These are phyloP conservation scores for Aspergillus aculeatinus DNA, from an alignment of 2,329 filamentous ascomycete genomes.

Conservation along the genomic window DNA sequence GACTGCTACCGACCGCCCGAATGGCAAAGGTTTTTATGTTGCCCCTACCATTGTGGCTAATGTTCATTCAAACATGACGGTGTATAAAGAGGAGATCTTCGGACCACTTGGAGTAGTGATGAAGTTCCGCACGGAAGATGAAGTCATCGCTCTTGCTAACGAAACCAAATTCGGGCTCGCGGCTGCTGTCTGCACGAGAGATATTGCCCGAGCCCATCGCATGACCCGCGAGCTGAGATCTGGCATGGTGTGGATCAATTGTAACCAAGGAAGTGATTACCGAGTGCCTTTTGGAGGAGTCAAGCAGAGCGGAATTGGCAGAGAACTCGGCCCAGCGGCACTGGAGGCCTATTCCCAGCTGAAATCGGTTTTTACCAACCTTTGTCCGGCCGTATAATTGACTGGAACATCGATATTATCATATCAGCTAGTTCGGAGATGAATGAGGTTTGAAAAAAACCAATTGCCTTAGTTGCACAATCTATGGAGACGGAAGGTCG, in stretches of 20 bases:
- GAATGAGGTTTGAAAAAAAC: too few species aligned
- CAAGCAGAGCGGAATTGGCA: conserved; percentile 62
- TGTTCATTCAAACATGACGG: conserved; percentile 57
- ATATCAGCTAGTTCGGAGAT: too few species aligned
- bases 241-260: conserved; percentile 71
- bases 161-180: conserved; percentile 48
- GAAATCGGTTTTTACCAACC: conserved; percentile 52
- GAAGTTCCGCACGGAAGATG: conserved; percentile 60
- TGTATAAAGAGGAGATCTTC: conserved; percentile 63
- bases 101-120: conserved; percentile 60
- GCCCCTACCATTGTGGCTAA: conserved; percentile 59
- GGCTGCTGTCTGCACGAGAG: conserved; percentile 44
- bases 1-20: conserved; percentile 52
- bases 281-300: conserved; percentile 61
- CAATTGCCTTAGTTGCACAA: too few species aligned
- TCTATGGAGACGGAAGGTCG: too few species aligned
- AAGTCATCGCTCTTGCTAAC: conserved; percentile 59
- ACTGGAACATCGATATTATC: too few species aligned
- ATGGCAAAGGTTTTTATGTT: conserved; percentile 65
- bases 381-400: too few species aligned
- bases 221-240: conserved; percentile 58
- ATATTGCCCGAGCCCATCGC: conserved; percentile 62
- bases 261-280: conserved; percentile 49
- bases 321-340: conserved; percentile 61
- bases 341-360: conserved; percentile 62